A percentile compares a stretch with the other conserved stretches of the same genome.
These are phyloP conservation scores for Aleurites moluccanus DNA, from an alignment of 441 rosid genomes.

Conservation along the genomic window DNA sequence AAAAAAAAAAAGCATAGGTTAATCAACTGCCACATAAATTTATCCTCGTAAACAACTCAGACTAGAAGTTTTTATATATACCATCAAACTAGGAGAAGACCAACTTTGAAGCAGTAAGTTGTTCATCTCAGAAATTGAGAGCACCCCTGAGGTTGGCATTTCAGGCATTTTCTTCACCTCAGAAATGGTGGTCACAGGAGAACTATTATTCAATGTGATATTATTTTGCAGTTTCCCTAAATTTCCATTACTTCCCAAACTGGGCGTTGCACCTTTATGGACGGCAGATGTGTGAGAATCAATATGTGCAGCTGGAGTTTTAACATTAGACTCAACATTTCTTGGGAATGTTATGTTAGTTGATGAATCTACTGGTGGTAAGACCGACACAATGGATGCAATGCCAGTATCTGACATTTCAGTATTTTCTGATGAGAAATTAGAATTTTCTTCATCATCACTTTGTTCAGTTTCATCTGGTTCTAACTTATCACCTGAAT, in stretches of 20 bases:
- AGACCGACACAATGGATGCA: constrained; percentile 15
- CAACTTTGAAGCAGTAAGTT: constrained; percentile 49
- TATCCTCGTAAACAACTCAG: not conserved
- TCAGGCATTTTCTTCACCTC: constrained; percentile 34
- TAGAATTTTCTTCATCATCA: constrained; percentile 25
- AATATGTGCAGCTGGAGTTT: constrained; percentile 18
- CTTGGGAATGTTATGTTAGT: constrained; percentile 18
- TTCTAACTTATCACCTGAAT: constrained; percentile 15
- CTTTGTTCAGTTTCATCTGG: constrained; percentile 25
- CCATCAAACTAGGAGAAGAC: constrained; percentile 42
- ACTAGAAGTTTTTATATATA: constrained; percentile 27
- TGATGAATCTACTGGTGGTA: constrained; percentile 19
- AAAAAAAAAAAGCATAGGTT: constrained; percentile 11
- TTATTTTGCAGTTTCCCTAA: constrained; percentile 28
- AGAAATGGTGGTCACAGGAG: constrained; percentile 28
- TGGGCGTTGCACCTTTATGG: constrained; percentile 23
- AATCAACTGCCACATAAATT: constrained; percentile 6
- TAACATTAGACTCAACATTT: constrained; percentile 11
- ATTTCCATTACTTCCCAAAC: constrained; percentile 24
- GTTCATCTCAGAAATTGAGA: constrained; percentile 61
- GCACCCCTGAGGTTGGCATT: constrained; percentile 34
- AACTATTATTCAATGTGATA: constrained; percentile 16
- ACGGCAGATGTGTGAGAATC: constrained; percentile 26
- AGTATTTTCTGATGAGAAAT: constrained; percentile 18
- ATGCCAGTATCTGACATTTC: constrained; percentile 17